A percentile compares a stretch with the other conserved stretches of the same genome.
These are phyloP conservation scores for Hypomyces rosellus DNA, from an alignment of 2,329 filamentous ascomycete genomes.

Conservation along the genomic window DNA sequence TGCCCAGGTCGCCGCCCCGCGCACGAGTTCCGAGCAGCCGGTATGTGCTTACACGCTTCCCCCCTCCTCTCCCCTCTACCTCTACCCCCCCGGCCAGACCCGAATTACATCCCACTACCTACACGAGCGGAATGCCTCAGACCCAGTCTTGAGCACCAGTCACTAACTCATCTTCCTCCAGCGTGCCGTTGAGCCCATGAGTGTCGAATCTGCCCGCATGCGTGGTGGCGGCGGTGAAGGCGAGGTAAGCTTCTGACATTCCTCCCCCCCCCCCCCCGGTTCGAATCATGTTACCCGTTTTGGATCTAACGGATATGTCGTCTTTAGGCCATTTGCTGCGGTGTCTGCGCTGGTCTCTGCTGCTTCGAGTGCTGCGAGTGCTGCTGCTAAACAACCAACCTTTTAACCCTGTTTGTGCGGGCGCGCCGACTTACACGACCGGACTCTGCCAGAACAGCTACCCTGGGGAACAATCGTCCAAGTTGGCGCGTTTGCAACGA, in stretches of 20 bases:
- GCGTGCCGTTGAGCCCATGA: constrained; percentile 31
- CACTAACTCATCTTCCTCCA: constrained; percentile 10
- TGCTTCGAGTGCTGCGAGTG: constrained; percentile 37
- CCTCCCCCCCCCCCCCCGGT: too few relatives aligned
- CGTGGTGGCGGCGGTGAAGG: constrained; percentile 31
- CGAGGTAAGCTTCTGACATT: constrained; percentile 23
- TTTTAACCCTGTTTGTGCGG: neutral
- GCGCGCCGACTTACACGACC: too few relatives aligned
- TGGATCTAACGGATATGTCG: neutral
- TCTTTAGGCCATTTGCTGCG: constrained; percentile 33
- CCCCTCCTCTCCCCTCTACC: neutral
- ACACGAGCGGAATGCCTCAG: constrained; percentile 1
- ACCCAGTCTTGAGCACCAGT: neutral
- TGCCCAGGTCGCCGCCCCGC: constrained; percentile 20
- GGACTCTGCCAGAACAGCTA: too few relatives aligned
- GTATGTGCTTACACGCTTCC: constrained; percentile 19
- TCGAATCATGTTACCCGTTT: neutral
- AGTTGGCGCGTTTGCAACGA: neutral
- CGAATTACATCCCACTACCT: constrained; percentile 1
- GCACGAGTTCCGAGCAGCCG: constrained; percentile 28
- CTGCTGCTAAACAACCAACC: constrained; percentile 19
- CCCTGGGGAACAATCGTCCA: too few relatives aligned
- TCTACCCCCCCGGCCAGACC: constrained; percentile 2
- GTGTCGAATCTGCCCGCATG: constrained; percentile 23
- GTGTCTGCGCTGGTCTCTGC: constrained; percentile 33